These are phyloP conservation scores for Apiospora phragmitis DNA, from an alignment of 2,329 filamentous ascomycete genomes.

Conservation along the genomic window DNA sequence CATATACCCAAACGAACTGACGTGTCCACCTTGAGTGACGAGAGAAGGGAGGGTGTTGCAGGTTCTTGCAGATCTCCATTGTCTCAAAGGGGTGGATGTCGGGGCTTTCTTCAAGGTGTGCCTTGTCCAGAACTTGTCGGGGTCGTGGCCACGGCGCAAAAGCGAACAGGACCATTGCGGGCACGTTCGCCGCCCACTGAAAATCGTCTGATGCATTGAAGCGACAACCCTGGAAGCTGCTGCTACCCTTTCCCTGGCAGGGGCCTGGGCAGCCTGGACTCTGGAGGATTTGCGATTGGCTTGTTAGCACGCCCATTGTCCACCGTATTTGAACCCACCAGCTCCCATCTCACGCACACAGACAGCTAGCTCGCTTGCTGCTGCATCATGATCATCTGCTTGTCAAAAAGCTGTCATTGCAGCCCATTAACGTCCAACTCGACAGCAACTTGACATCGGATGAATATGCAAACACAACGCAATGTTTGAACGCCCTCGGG, in stretches of 20 bases:
- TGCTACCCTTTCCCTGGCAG: not conserved
- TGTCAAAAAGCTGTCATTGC: not conserved
- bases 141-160: not conserved
- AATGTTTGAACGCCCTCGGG: not conserved
- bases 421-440: not conserved
- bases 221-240: not conserved
- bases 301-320: not conserved
- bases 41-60: not conserved
- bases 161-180: not conserved
- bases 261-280: not conserved
- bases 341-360: not conserved
- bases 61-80: not conserved
- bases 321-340: not conserved
- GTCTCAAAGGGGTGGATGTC: conserved; percentile 2
- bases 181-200: not conserved
- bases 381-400: not conserved
- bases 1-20: not conserved
- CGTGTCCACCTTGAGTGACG: not conserved
- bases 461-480: not conserved
- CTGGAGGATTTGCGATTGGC: not conserved
- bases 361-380: not conserved
- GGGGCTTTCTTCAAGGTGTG: not conserved
- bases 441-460: not conserved
- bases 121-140: not conserved
- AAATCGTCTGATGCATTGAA: not conserved